Evolutionary conservation across 2,329 filamentous ascomycete species (phyloP), one percentile per base, ranked within the genome.

Genomic region (Claviceps arundinis): DNA sequence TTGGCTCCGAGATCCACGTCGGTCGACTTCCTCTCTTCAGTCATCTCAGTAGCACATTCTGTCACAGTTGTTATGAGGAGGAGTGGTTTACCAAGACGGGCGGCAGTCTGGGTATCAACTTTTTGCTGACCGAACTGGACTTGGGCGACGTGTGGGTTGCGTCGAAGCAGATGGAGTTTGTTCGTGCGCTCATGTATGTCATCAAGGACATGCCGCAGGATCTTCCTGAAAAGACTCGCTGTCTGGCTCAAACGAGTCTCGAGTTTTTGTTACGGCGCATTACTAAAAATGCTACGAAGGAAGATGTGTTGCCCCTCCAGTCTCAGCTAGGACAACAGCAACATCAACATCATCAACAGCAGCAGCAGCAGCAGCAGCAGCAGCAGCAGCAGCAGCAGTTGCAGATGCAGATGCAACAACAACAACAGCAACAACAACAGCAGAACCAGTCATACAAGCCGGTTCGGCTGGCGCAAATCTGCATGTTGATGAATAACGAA

Each of bases 71-170:
- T 65, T 90, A 96, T 61, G 89, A 93, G 61, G 91, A 98, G 65
- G 93, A 98, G 61, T 99, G 94, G 93, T 98, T 95, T 63, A 90
- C 90, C 50, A 98, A 99, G 69, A 87, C 89, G 40, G 93, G 91
- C 48, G 93, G 93, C 41, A 90, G 87, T 51, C 72, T 91, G 19
- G 94, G 94, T 52, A 96, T 99, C 61, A 85, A 87, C 61, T 84
- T 94, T 52, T 72, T 98, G 53, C 83, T 91, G 37, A 91, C 87
- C 2, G 85, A 91, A 59, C 73, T 97, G 52, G 83, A 91, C 50
- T 76, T 98, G 47, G 89, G 89, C 43, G 87, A 94, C 61, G 65
- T 73, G 1, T 99, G 93, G 89, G 75, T 98, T 37, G 76, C 81
- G 19, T 79, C 84, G 13, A 86, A 89, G 59, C 89, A 96, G 63